Base-by-base conservation (phyloP, 345 rosid species). In the Abelmoschus esculentus region DNA sequence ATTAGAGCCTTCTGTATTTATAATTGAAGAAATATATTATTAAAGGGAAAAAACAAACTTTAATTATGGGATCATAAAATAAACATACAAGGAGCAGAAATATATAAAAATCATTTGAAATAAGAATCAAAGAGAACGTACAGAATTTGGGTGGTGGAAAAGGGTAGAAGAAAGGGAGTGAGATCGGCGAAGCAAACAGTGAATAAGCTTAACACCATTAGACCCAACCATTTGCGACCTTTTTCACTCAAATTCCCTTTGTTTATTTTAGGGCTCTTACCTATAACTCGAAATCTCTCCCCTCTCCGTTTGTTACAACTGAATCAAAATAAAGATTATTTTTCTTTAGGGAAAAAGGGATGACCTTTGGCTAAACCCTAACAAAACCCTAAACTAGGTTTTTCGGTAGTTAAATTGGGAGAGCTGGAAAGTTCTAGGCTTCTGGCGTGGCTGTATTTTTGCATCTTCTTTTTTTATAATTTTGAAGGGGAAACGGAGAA, bases 181-280 rank as follows among this genome's bases (percentile, higher is more conserved):
- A 42, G 84, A 79, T 66, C 88, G 87, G 66, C 87, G 86, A 74
- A 81, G 75, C 63, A 85, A 65, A 75, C 73, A 78, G 38, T 74
- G 83, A 67, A 85, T 73, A 73, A 89, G 83, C 75, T 81, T 87
- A 60, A 77, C 80, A 77, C 96, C 95, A 75, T 75, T 82, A 46
- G 84, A 72, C 58, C 87, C 86, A 72, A 81, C 83, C 97, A 93
- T 22, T 75, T 76, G 78, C 17, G 42, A 54, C 42, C 49, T 64
- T 28, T 32, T 44, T 44, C 6, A 11, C 32, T 19, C 50, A 52
- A 18, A 14, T 13, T 46, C 9, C 19, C 17, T 8, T 59, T 15
- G 49, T 44, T 22, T 44, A 3, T 52, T 40, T 38, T 22, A 22
- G 26, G 26, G 26, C 26, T 22, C 26, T 22, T 22, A 22, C 40